Evolutionary conservation across 116 monocot species (phyloP).

Genomic region (Iris pallida): DNA sequence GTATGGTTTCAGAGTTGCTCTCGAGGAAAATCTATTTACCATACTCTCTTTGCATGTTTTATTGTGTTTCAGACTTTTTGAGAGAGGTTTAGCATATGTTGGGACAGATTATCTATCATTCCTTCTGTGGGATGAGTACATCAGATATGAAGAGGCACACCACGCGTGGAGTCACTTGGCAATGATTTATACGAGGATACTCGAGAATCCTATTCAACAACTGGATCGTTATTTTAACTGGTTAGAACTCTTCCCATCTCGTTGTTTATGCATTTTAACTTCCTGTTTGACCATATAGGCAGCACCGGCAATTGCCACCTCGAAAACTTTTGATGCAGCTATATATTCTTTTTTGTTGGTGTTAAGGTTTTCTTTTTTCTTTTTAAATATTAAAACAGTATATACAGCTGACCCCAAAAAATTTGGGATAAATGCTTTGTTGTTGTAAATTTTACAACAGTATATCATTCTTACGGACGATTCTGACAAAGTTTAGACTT

Average conservation of each 20-base stretch:
- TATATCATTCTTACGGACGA: too few relatives aligned
- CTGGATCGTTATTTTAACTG: conserved; percentile 95
- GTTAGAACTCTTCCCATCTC: conserved; percentile 22
- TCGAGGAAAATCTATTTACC: background rate
- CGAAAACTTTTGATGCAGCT: too few relatives aligned
- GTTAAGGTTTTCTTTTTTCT: too few relatives aligned
- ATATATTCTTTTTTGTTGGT: too few relatives aligned
- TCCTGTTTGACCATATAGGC: too few relatives aligned
- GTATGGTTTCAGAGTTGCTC: conserved; percentile 16
- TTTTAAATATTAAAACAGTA: too few relatives aligned
- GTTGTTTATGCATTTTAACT: conserved; percentile 1
- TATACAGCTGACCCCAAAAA: too few relatives aligned
- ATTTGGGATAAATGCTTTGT: too few relatives aligned
- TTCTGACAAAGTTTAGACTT: too few relatives aligned
- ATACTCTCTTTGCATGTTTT: conserved; percentile 11
- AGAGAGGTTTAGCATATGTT: conserved; percentile 96
- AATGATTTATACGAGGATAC: conserved; percentile 88
- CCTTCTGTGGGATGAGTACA: conserved; percentile 96
- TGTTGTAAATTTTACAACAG: too few relatives aligned
- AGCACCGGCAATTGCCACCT: too few relatives aligned
- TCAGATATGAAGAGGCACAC: conserved; percentile 89
- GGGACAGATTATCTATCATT: conserved; percentile 90
- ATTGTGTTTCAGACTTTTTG: conserved; percentile 79
- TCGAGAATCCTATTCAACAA: conserved; percentile 90
- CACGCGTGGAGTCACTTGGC: conserved; percentile 83